Conservation (phyloP, 1,284 basidiomycete species). For the Naganishia albida region DNA sequence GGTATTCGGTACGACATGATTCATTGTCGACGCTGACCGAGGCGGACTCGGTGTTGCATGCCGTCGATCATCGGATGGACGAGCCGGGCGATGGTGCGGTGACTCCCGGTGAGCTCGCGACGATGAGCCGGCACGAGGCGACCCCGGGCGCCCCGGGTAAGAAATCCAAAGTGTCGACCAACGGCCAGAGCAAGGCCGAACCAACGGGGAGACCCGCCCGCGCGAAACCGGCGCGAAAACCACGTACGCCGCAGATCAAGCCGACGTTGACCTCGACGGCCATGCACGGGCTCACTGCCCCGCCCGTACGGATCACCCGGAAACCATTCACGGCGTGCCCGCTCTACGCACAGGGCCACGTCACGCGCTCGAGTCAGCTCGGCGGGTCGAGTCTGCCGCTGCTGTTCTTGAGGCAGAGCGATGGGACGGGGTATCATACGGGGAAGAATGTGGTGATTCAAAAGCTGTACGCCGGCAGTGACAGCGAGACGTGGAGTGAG, state of each 20-base stretch:
- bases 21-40: constrained; percentile 23
- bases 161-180: constrained; percentile 9
- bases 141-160: constrained; percentile 4
- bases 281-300: constrained; percentile 18
- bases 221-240: constrained; percentile 14
- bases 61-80: constrained; percentile 5
- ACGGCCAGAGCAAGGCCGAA: background rate
- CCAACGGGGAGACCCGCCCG: background rate
- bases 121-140: background rate
- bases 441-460: constrained; percentile 34
- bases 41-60: constrained; percentile 4
- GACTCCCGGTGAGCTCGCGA: background rate
- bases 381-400: constrained; percentile 34
- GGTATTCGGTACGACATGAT: constrained; percentile 13
- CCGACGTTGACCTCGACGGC: constrained; percentile 23
- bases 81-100: background rate
- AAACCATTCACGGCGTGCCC: constrained; percentile 29
- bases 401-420: constrained; percentile 34
- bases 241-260: constrained; percentile 22
- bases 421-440: constrained; percentile 36
- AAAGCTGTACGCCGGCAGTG: constrained; percentile 27
- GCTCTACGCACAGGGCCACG: constrained; percentile 31
- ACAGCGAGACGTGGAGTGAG: constrained; percentile 31
- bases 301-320: constrained; percentile 30
- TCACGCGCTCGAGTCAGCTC: constrained; percentile 21